Base-by-base conservation (phyloP, 352 stramenopile species). In the Phytophthora podocarpi region DNA sequence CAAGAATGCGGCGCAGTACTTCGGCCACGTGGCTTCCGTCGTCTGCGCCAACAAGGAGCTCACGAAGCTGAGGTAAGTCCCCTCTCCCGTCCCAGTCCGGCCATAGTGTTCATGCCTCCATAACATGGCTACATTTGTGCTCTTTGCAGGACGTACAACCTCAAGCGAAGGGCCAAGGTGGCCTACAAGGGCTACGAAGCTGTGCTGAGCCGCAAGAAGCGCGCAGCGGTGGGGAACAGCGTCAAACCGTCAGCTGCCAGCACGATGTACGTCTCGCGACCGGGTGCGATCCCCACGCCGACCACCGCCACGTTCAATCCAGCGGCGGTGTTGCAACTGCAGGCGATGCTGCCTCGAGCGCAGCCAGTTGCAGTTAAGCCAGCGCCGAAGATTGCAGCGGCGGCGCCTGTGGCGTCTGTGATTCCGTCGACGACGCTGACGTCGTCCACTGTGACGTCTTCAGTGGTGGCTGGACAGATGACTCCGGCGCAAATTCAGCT, bases 121-220 rank as follows among this genome's bases (percentile, higher is more conserved):
- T 64, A 50, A 64, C 49, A 55, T 58, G 39, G 23, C 47, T 67
- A 26, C 32, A 40, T 45, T 52, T 51, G 15, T 45, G 26, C 18
- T 35, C 13, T 39, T 4, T 63, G 30, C 59, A 91, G 82, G 21
- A 63, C 52, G 28, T 85, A 87, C 60, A 90, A 85, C 49, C 67
- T 91, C 28, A 92, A 90, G 67, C 80, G 85, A 42, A 62, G 80
- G 27, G 75, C 73, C 46, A 76, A 85, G 35, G 67, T 91, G 2
- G 70, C 74, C 7, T 77, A 79, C 47, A 65, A 89, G 15, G 85
- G 83, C 30, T 92, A 93, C 55, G 85, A 94, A 59, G 73, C 78
- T 7, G 85, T 94, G 16, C 53, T 94, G 21, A 93, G 74, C 50
- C 72, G 80, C 26, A 89, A 87, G 55, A 94, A 94, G 57, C 83